Evolutionary conservation across 1,284 basidiomycete genomes (phyloP).

Genomic region (Fomitiporia mediterranea): DNA sequence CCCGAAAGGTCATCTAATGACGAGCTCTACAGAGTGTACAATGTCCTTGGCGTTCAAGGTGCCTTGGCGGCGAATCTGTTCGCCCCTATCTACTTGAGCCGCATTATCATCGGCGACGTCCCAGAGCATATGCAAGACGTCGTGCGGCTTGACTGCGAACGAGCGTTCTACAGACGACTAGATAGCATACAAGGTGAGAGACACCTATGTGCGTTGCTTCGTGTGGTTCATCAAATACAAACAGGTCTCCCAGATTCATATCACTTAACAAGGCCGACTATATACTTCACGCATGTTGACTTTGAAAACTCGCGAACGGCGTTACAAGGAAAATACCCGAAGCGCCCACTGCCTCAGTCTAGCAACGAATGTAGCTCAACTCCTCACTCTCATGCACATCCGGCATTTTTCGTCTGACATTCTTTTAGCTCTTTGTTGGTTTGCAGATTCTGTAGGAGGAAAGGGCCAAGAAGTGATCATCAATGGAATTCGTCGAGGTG

Average conservation of each 20-base stretch:
- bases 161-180: constrained; percentile 54
- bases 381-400: constrained; percentile 18
- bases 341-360: constrained; percentile 34
- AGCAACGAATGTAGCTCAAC: constrained; percentile 58
- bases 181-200: constrained; percentile 33
- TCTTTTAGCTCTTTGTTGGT: constrained; percentile 60
- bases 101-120: constrained; percentile 64
- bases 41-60: constrained; percentile 80
- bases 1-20: no score
- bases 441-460: constrained; percentile 41
- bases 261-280: constrained; percentile 40
- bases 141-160: constrained; percentile 52
- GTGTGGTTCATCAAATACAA: neutral
- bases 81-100: constrained; percentile 58
- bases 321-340: constrained; percentile 28
- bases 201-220: constrained; percentile 3
- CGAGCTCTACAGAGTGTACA: constrained; percentile 55
- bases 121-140: constrained; percentile 32
- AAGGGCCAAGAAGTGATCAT: constrained; percentile 56
- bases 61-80: constrained; percentile 59
- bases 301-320: constrained; percentile 58
- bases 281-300: constrained; percentile 52
- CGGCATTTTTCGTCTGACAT: constrained; percentile 21
- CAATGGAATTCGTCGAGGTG: constrained; percentile 72
- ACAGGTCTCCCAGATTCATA: constrained; percentile 44